Evolutionary conservation across 352 stramenopile species (phyloP).

Genomic region (Pythium volutum): DNA sequence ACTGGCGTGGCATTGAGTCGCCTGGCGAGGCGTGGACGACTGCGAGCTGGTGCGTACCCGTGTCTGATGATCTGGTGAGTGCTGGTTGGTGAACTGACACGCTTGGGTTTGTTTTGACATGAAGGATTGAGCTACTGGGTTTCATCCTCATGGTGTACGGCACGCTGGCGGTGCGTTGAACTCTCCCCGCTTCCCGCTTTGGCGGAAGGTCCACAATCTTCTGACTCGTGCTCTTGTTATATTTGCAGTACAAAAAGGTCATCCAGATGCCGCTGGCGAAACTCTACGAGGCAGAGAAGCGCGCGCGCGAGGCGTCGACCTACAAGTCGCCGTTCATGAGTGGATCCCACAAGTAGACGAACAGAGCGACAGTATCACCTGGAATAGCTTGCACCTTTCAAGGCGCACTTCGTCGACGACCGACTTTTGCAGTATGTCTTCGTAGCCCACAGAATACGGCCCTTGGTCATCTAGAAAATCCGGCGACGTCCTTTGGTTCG

Average conservation of each 20-base stretch:
- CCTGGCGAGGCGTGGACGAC: constrained; percentile 65
- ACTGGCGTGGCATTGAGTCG: constrained; percentile 52
- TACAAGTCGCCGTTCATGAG: constrained; percentile 76
- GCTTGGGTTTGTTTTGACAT: neutral
- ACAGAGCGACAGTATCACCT: no score
- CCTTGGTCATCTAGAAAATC: no score
- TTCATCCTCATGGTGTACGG: constrained; percentile 78
- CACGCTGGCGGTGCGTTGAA: constrained; percentile 56
- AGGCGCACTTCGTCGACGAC: no score
- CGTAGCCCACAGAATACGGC: no score
- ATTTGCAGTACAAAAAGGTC: constrained; percentile 74
- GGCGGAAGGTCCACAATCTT: neutral
- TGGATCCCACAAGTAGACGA: constrained; percentile 63
- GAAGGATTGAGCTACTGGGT: constrained; percentile 58
- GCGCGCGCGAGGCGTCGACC: constrained; percentile 24
- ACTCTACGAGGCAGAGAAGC: constrained; percentile 53
- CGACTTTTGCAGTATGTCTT: no score
- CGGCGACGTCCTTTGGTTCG: no score
- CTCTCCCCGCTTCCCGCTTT: neutral
- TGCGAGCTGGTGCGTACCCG: constrained; percentile 64
- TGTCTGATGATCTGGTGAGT: constrained; percentile 16
- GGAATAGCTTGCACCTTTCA: no score
- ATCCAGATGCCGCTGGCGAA: constrained; percentile 39
- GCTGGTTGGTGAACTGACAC: neutral
- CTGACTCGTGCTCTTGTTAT: constrained; percentile 30